Conservation (phyloP, 164 flowering plant genomes). For the Santalum album region DNA sequence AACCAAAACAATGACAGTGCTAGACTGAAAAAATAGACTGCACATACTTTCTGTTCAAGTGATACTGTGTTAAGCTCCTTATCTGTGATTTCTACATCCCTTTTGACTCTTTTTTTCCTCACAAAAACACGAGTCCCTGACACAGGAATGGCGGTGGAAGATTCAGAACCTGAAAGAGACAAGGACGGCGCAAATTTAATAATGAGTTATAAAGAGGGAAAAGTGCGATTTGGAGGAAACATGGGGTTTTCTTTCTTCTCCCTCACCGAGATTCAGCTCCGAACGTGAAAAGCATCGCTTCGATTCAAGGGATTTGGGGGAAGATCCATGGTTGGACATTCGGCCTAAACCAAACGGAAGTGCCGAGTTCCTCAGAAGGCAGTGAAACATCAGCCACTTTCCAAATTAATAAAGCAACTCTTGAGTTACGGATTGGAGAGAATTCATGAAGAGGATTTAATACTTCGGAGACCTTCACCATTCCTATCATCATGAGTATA, state of each 20-base stretch:
- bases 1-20: not conserved
- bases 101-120: conserved; percentile 44
- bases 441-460: too few species aligned
- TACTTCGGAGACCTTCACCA: too few species aligned
- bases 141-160: conserved; percentile 9
- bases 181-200: not conserved
- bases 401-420: too few species aligned
- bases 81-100: conserved; percentile 9
- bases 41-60: conserved; percentile 22
- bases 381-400: too few species aligned
- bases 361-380: not conserved
- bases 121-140: conserved; percentile 32
- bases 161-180: conserved; percentile 9
- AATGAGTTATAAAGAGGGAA: not conserved
- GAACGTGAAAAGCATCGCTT: not conserved
- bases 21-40: not conserved
- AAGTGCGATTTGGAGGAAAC: not conserved
- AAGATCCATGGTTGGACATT: not conserved
- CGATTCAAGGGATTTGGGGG: not conserved
- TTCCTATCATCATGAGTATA: too few species aligned
- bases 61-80: conserved; percentile 13
- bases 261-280: not conserved
- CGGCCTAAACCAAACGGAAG: not conserved
- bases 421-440: too few species aligned
- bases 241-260: not conserved